Evolutionary conservation across 2,329 filamentous ascomycete genomes (phyloP), one percentile per base, ranked within the genome.

Genomic region (Pseudonectria foliicola): DNA sequence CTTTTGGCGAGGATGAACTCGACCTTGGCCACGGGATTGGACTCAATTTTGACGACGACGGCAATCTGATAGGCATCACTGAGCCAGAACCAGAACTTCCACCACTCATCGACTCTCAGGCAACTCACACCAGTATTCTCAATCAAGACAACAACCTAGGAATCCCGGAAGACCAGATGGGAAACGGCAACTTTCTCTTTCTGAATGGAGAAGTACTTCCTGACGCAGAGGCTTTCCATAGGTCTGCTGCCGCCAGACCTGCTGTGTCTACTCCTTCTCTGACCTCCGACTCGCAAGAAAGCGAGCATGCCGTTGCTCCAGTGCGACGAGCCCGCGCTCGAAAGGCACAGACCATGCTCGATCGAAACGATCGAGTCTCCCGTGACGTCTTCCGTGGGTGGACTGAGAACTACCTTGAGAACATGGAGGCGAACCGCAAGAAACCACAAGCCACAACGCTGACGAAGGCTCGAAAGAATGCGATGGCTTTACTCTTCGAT

Each of bases 41-140:
- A 3, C 57, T 75, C 16, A 61, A 66, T n/a, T 67, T 76, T 34
- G 71, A 74, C 40, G 64, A 56, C 15, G 54, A 73, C 8, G 72
- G 72, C 25, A 73, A 73, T 38, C 50, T 75, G 25, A 45, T 70
- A 27, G 59, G 60, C 15, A 43, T 63, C 4, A 39, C 56, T 10
- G 64, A 69, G 12, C 50, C 37, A 5, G 51, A 62, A 13, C 57
- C 57, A 13, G 64, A 69, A 25, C 53, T 75, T 23, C 70, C 70
- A 24, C 52, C 52, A 13, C 52, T 70, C 16, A 60, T 55, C 24
- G 44, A 35, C 7, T 30, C 39, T 7, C 40, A 34, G 7, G 38
- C 33, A 25, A 49, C 33, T 38, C 41, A 33, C 13, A 30, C 29
- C 13, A 38, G 37, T 5, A 27, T 46, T 4, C 29, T 38, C 5